These are phyloP conservation scores for Aspergillus eucalypticola DNA, from an alignment of 2,329 filamentous ascomycete species.

Conservation along the genomic window DNA sequence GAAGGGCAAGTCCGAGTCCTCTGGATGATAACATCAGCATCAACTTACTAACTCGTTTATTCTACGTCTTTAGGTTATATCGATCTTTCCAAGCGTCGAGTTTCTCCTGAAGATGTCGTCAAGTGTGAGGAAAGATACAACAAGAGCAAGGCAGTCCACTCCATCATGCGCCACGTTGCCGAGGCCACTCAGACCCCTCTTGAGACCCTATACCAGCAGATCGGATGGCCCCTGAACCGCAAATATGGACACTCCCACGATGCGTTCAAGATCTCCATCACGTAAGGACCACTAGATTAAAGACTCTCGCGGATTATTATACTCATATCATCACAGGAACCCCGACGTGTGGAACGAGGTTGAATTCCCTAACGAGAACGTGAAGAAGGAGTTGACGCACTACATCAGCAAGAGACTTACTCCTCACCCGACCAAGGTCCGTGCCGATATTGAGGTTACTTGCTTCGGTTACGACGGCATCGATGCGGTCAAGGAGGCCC, in stretches of 20 bases:
- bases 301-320: background rate
- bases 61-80: conserved; percentile 69
- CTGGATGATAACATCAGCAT: background rate
- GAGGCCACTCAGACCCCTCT: conserved; percentile 96
- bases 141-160: conserved; percentile 99
- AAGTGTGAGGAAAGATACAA: conserved; percentile 99
- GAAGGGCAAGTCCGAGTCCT: conserved; percentile 64
- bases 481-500: conserved; percentile 92
- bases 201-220: conserved; percentile 88
- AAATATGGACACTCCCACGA: conserved; percentile 96
- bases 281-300: conserved; percentile 58
- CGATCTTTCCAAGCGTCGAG: conserved; percentile 96
- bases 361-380: conserved; percentile 79
- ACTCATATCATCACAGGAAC: conserved; percentile 60
- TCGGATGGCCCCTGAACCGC: conserved; percentile 96
- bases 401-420: conserved; percentile 98
- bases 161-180: conserved; percentile 97
- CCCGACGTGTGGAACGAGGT: conserved; percentile 95
- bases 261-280: conserved; percentile 98
- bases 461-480: conserved; percentile 97
- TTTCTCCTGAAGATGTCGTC: conserved; percentile 94
- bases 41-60: conserved; percentile 22
- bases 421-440: conserved; percentile 97
- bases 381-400: conserved; percentile 84
- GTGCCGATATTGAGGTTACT: conserved; percentile 94